Base-by-base conservation (phyloP, 352 stramenopile species). In the Pythium dissimile region DNA sequence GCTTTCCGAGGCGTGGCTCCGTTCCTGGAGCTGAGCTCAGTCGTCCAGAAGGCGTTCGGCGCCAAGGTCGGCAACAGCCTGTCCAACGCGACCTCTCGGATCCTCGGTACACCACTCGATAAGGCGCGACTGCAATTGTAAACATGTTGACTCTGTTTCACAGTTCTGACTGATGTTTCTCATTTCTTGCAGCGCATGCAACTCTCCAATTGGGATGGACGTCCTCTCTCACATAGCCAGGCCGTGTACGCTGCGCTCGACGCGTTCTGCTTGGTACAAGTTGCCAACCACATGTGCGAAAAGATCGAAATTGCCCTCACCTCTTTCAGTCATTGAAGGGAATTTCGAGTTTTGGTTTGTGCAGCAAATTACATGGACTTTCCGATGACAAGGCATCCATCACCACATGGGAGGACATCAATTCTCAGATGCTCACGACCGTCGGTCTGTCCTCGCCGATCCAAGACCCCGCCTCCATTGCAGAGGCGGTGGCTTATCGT, bases 181-280 rank as follows among this genome's bases (percentile, higher is more conserved):
- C 32, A 10, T 28, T 45, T 26, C 26, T 13, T 45, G 18, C 24
- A 84, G 78, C 67, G 66, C 53, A 88, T 88, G 75, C 78, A 88
- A 70, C 66, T 88, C 24, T 88, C 78, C 1, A 85, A 88, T 38
- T 88, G 78, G 75, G 74, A 88, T 35, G 60, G 59, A 2, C 78
- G 81, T 9, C 81, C 81, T 10, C 61, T 91, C 18, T 80, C 77
- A 3, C 26, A 49, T 18, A 45, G 30, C 12, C 81, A 91, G 64
- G 38, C 76, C 10, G 52, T 74, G 0, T 91, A 91, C 28, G 78
- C 81, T 20, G 78, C 81, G 6, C 54, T 91, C 23, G 81, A 91
- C 52, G 81, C 81, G 0, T 74, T 65, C 34, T 86, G 75, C 27
- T 64, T 91, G 8, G 56, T 88, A 15, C 67, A 80, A 54, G 85